Percentiles rank a stretch among this genome's conserved stretches.
phyloP scores from a whole-genome alignment of 768 basidiomycete genomes.

The Phaeolepiota aurea region DNA sequence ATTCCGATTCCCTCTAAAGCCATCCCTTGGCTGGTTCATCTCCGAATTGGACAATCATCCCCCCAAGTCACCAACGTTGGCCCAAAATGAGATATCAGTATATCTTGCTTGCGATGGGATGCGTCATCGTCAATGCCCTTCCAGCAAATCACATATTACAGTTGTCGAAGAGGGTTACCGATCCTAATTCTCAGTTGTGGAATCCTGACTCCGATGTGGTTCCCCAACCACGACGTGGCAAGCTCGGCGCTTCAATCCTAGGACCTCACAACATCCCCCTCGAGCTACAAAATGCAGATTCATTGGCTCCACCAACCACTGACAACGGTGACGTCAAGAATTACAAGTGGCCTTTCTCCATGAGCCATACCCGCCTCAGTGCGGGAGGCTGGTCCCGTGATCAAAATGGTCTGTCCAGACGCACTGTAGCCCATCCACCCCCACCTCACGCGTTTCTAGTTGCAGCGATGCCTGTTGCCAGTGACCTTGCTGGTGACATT shows the following conservation, averaged over 20 bases:
- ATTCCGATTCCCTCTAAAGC: too few relatives aligned
- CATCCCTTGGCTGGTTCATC: too few relatives aligned
- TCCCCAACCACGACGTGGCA: conserved; percentile 36
- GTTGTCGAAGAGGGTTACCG: too few relatives aligned
- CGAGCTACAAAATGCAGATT: conserved; percentile 49
- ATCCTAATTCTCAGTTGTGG: conserved; percentile 39
- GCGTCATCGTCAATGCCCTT: too few relatives aligned
- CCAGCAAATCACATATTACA: too few relatives aligned
- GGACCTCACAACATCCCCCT: conserved; percentile 51
- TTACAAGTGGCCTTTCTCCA: conserved; percentile 56
- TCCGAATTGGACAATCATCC: too few relatives aligned
- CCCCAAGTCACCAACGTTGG: too few relatives aligned
- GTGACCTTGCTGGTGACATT: conserved; percentile 23
- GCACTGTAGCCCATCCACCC: not conserved
- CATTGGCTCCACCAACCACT: conserved; percentile 53
- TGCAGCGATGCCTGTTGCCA: conserved; percentile 39
- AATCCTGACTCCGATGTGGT: conserved; percentile 14
- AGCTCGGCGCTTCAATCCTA: conserved; percentile 36
- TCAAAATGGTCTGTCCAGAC: conserved; percentile 45
- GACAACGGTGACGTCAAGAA: conserved; percentile 50
- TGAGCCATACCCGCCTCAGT: conserved; percentile 52
- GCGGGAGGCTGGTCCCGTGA: conserved; percentile 63
- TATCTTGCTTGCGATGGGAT: too few relatives aligned
- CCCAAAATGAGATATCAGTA: too few relatives aligned
- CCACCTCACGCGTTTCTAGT: conserved; percentile 18